Evolutionary conservation across 768 basidiomycete species (phyloP).

Genomic region (Boletus bicolor): DNA sequence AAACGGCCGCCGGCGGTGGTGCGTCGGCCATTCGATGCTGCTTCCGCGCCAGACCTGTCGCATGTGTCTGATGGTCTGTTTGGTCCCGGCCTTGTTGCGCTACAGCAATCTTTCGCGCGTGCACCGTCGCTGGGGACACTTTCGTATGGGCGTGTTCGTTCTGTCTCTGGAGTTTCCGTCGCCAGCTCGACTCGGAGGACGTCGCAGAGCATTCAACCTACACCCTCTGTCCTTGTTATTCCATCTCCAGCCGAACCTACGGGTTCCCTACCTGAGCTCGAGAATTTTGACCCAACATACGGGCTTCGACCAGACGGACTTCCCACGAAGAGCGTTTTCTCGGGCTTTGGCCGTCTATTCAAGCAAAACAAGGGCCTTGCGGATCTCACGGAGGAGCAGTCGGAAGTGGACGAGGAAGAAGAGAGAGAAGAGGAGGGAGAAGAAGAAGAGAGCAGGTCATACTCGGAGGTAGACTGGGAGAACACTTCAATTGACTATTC

Average conservation of each 20-base stretch:
- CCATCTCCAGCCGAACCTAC: conserved; percentile 24
- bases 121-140: conserved; percentile 20
- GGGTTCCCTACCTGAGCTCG: conserved; percentile 45
- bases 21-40: conserved; percentile 35
- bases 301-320: conserved; percentile 90
- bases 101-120: conserved; percentile 26
- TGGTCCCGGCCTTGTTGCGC: conserved; percentile 8
- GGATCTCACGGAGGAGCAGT: conserved; percentile 71
- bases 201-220: conserved; percentile 16
- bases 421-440: conserved; percentile 37
- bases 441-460: conserved; percentile 36
- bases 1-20: conserved; percentile 44
- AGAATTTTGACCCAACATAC: conserved; percentile 95
- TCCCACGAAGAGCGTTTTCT: conserved; percentile 80
- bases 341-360: conserved; percentile 73
- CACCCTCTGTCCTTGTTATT: conserved; percentile 18
- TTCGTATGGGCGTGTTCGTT: conserved; percentile 34
- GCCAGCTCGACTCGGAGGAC: conserved; percentile 32
- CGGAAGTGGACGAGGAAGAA: conserved; percentile 36
- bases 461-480: conserved; percentile 71
- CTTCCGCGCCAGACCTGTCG: conserved; percentile 42
- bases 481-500: conserved; percentile 48
- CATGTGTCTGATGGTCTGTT: conserved; percentile 19
- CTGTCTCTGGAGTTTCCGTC: conserved; percentile 41
- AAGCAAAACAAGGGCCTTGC: conserved; percentile 65